These are phyloP conservation scores for Neurospora sp. DNA, from an alignment of 2,329 filamentous ascomycete species.

Conservation along the genomic window DNA sequence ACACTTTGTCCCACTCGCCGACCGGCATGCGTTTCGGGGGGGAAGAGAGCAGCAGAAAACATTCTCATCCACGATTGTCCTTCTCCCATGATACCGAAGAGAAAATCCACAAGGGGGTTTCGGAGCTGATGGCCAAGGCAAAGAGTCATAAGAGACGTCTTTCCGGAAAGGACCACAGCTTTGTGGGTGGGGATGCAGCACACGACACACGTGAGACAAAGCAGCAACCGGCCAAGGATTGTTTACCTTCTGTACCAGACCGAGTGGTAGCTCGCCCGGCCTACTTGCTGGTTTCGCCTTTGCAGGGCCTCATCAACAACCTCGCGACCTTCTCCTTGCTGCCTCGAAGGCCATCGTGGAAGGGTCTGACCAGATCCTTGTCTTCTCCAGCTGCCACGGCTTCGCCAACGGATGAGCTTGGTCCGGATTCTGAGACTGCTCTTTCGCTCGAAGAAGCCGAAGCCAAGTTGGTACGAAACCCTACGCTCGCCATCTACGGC, in stretches of 20 bases:
- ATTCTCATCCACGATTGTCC: constrained; percentile 27
- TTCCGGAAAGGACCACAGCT: background rate
- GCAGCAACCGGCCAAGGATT: constrained; percentile 12
- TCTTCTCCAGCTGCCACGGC: background rate
- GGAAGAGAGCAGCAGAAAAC: constrained; percentile 33
- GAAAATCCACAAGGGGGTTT: constrained; percentile 35
- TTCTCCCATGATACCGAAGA: constrained; percentile 39
- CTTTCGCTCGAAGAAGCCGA: constrained; percentile 28
- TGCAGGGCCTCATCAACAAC: constrained; percentile 49
- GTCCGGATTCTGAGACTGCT: background rate
- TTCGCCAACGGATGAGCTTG: constrained; percentile 6
- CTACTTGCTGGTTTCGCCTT: constrained; percentile 60
- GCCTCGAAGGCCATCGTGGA: constrained; percentile 12
- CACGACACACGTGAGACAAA: constrained; percentile 6
- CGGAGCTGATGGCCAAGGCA: constrained; percentile 36
- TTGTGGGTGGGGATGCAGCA: constrained; percentile 14
- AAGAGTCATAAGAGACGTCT: constrained; percentile 18
- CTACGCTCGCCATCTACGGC: constrained; percentile 44
- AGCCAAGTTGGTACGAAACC: constrained; percentile 45
- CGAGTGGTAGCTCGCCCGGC: constrained; percentile 32
- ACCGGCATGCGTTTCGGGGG: constrained; percentile 41
- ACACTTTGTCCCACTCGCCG: constrained; percentile 24
- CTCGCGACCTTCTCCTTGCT: constrained; percentile 52
- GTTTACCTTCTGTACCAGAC: constrained; percentile 22
- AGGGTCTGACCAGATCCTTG: constrained; percentile 5